Evolutionary conservation across 108 stramenopile species (phyloP).

Genomic region (Parmales sp.): DNA sequence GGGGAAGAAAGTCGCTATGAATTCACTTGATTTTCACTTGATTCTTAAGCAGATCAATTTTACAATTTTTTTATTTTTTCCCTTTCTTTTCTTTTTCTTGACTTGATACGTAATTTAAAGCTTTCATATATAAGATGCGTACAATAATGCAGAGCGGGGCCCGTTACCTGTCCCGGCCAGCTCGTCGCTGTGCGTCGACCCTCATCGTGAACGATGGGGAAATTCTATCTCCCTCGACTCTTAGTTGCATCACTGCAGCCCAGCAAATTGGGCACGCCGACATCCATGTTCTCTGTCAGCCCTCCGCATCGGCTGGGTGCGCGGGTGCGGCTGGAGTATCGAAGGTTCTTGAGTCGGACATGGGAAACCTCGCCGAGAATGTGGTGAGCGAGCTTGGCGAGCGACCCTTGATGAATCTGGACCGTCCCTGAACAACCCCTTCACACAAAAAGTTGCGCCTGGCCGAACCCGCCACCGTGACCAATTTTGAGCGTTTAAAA

Average conservation of each 20-base stretch:
- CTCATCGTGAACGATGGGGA: constrained; percentile 22
- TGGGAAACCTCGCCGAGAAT: not conserved
- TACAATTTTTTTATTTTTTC: no score
- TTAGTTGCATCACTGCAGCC: constrained; percentile 22
- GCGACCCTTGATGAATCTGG: not conserved
- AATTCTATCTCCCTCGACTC: constrained; percentile 17
- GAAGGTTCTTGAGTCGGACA: constrained; percentile 13
- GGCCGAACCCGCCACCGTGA: not conserved
- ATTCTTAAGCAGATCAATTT: no score
- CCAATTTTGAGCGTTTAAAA: not conserved
- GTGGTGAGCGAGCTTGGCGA: not conserved
- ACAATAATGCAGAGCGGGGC: no score
- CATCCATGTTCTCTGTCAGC: constrained; percentile 15
- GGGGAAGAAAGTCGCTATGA: no score
- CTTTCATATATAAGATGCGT: no score
- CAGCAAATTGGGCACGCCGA: constrained; percentile 12
- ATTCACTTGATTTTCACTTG: no score
- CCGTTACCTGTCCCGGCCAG: no score
- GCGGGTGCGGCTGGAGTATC: constrained; percentile 11
- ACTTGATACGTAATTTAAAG: no score
- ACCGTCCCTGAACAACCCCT: no score
- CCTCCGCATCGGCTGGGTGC: not conserved
- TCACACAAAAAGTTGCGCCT: not conserved
- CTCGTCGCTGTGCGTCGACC: constrained; percentile 20
- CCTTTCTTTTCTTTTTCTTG: no score